Conservation (phyloP, 768 basidiomycete species). For the Nidularia sp. region DNA sequence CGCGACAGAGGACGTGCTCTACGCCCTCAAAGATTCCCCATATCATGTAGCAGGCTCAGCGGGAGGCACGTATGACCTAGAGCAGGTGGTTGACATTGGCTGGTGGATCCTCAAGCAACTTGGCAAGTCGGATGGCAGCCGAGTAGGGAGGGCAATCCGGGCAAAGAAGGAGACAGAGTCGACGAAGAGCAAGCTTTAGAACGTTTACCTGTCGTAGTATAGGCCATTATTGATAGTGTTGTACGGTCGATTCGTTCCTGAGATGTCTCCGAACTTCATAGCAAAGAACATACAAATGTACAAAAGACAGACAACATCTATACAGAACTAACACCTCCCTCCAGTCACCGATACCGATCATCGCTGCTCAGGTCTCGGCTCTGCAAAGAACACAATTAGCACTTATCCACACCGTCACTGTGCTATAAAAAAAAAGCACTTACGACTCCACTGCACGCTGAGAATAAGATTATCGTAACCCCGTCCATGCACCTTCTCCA, state of each 20-base stretch:
- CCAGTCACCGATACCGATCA: background rate
- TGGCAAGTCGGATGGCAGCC: conserved; percentile 65
- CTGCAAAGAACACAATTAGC: background rate
- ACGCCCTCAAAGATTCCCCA: conserved; percentile 66
- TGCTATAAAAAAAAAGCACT: conserved; percentile 17
- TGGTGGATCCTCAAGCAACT: conserved; percentile 77
- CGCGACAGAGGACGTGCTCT: conserved; percentile 88
- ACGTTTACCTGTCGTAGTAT: background rate
- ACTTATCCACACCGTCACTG: background rate
- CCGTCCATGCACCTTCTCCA: conserved; percentile 87
- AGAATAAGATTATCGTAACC: conserved; percentile 91
- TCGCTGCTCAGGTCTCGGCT: background rate
- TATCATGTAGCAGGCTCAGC: conserved; percentile 48
- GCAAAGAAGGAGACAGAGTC: conserved; percentile 40
- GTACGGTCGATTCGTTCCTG: too few relatives aligned
- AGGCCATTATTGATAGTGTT: too few relatives aligned
- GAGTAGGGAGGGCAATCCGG: conserved; percentile 70
- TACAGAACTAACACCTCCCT: too few relatives aligned
- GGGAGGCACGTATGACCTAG: conserved; percentile 48
- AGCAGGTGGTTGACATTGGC: conserved; percentile 70
- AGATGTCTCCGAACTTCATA: too few relatives aligned
- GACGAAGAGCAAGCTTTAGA: conserved; percentile 7
- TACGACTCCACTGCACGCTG: conserved; percentile 61
- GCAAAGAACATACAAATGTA: too few relatives aligned
- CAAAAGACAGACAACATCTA: too few relatives aligned